Conservation (phyloP, 306 rosid species). For the Luffa aegyptiaca region DNA sequence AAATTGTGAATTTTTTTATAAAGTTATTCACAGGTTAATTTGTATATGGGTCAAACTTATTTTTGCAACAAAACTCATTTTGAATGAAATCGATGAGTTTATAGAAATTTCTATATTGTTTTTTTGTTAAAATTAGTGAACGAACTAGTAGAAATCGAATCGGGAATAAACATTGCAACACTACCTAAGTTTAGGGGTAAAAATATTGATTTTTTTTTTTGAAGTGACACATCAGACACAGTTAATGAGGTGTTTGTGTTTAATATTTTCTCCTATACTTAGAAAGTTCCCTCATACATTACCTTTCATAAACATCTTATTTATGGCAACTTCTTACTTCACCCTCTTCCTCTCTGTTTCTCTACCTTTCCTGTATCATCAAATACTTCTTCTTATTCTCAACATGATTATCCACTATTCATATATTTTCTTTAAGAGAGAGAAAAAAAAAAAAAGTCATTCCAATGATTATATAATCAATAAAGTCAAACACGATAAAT, state of each 20-base stretch:
- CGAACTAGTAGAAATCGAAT: no score
- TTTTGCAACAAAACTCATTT: no score
- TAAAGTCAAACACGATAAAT: background rate
- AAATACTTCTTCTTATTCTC: background rate
- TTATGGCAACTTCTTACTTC: background rate
- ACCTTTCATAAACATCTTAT: background rate
- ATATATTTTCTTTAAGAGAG: background rate
- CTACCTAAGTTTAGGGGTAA: no score
- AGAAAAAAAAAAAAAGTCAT: background rate
- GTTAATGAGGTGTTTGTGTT: background rate
- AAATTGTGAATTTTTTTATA: no score
- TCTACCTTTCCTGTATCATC: background rate
- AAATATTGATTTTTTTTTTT: no score
- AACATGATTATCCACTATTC: background rate
- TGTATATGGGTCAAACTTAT: no score
- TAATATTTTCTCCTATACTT: background rate
- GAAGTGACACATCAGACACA: constrained; percentile 2
- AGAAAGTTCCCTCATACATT: background rate
- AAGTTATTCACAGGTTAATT: no score
- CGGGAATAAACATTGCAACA: no score
- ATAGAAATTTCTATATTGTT: no score
- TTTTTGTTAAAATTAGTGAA: no score
- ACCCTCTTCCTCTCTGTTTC: background rate
- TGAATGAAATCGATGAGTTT: no score
- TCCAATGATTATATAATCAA: background rate